Base-by-base conservation (phyloP, 2,329 filamentous ascomycete genomes). In the Pestalotiopsis sp. region DNA sequence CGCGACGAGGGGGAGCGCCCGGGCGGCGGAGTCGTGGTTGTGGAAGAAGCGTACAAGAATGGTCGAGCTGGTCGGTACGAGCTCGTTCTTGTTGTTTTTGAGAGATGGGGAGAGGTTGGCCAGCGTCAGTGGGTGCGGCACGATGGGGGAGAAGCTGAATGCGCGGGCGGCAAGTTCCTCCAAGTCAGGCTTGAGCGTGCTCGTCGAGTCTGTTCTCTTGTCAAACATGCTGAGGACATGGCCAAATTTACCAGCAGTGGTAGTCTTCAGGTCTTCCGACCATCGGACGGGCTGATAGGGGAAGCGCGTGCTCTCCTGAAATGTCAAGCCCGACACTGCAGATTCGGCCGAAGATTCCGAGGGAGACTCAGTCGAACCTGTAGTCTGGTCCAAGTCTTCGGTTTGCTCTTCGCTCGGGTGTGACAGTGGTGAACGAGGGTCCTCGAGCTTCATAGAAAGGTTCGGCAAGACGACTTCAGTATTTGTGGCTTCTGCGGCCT, bases 41-140 rank as follows among this genome's bases (percentile, higher is more conserved):
- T 84, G 83, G 23, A 80, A 71, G 72, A 89, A 86, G 66, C 82
- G 82, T 64, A 89, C 77, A 57, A 88, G 73, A 6, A 88, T 79
- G 9, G 80, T 77, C 23, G 75, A 75, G 68, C 72, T 73, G 2
- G 72, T 67, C 4, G 69, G 75, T 68, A 72, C 69, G 20, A 75
- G 79, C 9, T 41, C 72, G 61, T 20, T 27, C 25, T 66, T 20
- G 63, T 66, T 20, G 63, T 57, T 27, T 6, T 65, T 25, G 41
- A 75, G 70, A 36, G 76, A 72, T 9, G 68, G 69, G 2, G 72
- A 38, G 9, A 82, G 69, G 45, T 80, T 78, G 57, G 75, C 76
- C 17, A 89, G 79, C 14, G 80, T 77, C 20, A 81, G 76, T 6
- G 88, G 81, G 61, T 88, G 85, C 0, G 87, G 86, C 0, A 83